phyloP scores from a whole-genome alignment of 345 rosid species.

The Stellera chamaejasme region DNA sequence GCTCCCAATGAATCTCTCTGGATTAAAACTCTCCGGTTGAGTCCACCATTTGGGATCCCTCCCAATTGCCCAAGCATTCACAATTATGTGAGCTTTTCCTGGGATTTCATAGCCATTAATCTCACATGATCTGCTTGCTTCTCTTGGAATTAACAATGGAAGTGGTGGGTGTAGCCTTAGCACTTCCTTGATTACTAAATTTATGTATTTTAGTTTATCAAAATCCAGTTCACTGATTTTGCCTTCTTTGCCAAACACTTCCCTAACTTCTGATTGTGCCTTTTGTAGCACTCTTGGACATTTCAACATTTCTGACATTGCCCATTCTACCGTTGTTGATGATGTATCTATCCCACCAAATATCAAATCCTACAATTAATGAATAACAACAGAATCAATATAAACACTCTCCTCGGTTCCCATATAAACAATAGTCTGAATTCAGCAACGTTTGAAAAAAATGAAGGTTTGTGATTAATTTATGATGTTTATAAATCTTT shows the following conservation, averaged over 20 bases:
- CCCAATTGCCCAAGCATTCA: conserved; percentile 20
- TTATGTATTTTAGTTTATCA: conserved; percentile 16
- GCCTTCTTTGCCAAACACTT: conserved; percentile 5
- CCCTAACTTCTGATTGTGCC: conserved; percentile 25
- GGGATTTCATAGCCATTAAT: conserved; percentile 14
- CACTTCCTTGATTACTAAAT: conserved; percentile 19
- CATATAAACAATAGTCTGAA: background rate
- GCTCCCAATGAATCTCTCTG: conserved; percentile 17
- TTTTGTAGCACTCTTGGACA: conserved; percentile 20
- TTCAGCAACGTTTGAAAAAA: no score
- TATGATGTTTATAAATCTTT: no score
- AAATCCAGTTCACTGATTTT: conserved; percentile 17
- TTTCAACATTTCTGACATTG: conserved; percentile 21
- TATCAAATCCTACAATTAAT: conserved; percentile 9
- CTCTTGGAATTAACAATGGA: conserved; percentile 23
- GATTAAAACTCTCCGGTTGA: conserved; percentile 17
- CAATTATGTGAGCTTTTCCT: conserved; percentile 3
- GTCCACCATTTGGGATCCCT: conserved; percentile 19
- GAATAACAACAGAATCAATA: no score
- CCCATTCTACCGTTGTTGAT: conserved; percentile 21
- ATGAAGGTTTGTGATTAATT: no score
- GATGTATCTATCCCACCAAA: conserved; percentile 20
- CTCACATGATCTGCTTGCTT: conserved; percentile 7
- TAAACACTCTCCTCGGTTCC: no score
- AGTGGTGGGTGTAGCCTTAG: conserved; percentile 20